Base-by-base conservation (phyloP, 2,329 filamentous ascomycete species). In the Aquanectria penicillioides region DNA sequence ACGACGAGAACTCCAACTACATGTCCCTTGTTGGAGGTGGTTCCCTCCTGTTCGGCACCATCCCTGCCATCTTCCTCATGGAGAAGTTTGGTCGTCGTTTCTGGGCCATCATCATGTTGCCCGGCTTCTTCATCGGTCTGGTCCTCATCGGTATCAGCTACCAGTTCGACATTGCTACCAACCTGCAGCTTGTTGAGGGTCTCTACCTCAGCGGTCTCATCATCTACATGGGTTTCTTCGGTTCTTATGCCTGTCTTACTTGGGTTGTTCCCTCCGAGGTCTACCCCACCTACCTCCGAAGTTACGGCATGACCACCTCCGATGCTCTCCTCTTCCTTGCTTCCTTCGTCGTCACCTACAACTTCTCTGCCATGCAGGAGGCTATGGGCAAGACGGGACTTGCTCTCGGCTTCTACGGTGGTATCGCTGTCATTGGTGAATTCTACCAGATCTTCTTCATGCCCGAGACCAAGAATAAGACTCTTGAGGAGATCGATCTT, bases 21-120 rank as follows among this genome's bases (percentile, higher is more conserved):
- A 92, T 92, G 89, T 91, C 89, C 0, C 81, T 91, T 0, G 89
- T 92, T 12, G 89, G 89, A 3, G 89, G 89, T 22, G 89, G 87
- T 4, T 78, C 88, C 0, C 81, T 92, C 1, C 80, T 92, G 0
- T 66, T 92, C 13, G 89, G 88, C 18, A 89, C 88, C 0, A 87
- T 91, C 28, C 88, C 88, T 0, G 88, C 87, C 0, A 86, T 89
- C 53, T 81, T 90, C 70, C 84, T 85, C 62, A 92, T 92, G 89
- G 89, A 92, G 69, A 84, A 80, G 3, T 91, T 87, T 44, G 89
- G 89, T 11, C 86, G 89, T 18, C 86, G 89, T 4, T 91, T 91
- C 81, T 92, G 89, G 89, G 89, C 89, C 26, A 89, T 88, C 61
- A 81, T 81, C 5, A 92, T 90, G 85, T 77, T 92, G 34, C 89